Evolutionary conservation across 1,284 basidiomycete genomes (phyloP).

Genomic region (Rhizoctonia solani): DNA sequence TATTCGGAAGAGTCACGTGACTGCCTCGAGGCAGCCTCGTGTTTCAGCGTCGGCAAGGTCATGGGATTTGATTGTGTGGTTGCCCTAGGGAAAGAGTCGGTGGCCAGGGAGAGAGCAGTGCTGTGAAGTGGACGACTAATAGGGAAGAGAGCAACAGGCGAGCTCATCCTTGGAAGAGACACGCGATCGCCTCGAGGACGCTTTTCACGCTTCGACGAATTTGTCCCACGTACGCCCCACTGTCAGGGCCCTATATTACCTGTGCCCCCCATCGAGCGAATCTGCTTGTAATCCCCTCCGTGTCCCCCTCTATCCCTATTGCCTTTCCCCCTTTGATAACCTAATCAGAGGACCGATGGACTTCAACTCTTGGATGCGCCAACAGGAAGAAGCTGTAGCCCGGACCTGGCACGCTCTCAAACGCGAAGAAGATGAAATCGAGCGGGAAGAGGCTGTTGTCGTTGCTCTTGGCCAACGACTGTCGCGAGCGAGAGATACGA

Average conservation of each 20-base stretch:
- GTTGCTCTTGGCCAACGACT: conserved; percentile 19
- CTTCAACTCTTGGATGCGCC: conserved; percentile 28
- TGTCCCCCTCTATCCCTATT: too few relatives aligned
- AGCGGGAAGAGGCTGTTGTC: conserved; percentile 28
- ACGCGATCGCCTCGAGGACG: too few relatives aligned
- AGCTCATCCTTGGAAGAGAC: too few relatives aligned
- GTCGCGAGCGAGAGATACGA: conserved; percentile 10
- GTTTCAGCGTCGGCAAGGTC: conserved; percentile 5
- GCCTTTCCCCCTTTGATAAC: too few relatives aligned
- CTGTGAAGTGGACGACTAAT: too few relatives aligned
- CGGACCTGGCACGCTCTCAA: conserved; percentile 23
- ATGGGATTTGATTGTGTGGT: not conserved
- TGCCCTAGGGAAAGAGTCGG: too few relatives aligned
- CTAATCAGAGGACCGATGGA: conserved; percentile 13
- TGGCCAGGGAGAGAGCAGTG: too few relatives aligned
- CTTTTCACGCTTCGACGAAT: not conserved
- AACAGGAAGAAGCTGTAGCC: conserved; percentile 7
- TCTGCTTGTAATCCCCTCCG: too few relatives aligned
- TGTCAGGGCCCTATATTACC: too few relatives aligned
- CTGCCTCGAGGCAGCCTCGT: conserved; percentile 31
- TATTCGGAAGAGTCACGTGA: conserved; percentile 12
- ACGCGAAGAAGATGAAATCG: conserved; percentile 31
- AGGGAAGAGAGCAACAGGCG: too few relatives aligned
- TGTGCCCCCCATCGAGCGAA: too few relatives aligned
- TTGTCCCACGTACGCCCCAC: not conserved